phyloP scores from a whole-genome alignment of 75 land plant species.

The Azolla pinnata region DNA sequence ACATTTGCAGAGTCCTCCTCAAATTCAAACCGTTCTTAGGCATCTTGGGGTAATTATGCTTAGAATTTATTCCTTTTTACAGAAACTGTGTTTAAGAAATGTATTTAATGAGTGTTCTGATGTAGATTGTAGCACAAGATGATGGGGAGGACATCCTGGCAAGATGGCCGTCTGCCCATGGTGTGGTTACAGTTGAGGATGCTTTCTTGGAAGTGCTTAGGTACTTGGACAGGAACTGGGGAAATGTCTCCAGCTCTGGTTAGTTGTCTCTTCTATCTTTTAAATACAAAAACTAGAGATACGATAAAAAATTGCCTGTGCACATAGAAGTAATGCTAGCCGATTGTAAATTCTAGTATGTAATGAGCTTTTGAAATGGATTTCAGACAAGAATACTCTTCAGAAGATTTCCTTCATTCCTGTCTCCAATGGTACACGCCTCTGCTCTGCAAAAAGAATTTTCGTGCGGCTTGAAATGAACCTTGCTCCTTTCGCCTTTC shows the following conservation, averaged over 20 bases:
- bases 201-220: conserved; percentile 67
- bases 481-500: conserved; percentile 81
- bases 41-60: conserved; percentile 74
- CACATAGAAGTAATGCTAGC: too few species aligned
- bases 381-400: conserved; percentile 57
- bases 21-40: conserved; percentile 55
- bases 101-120: neutral
- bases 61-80: neutral
- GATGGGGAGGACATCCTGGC: conserved; percentile 90
- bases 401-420: conserved; percentile 64
- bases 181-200: conserved; percentile 61
- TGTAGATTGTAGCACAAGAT: conserved; percentile 59
- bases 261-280: neutral
- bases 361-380: too few species aligned
- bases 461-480: conserved; percentile 61
- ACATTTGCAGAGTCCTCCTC: conserved; percentile 75
- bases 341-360: too few species aligned
- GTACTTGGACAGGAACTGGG: conserved; percentile 65
- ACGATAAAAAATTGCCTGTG: too few species aligned
- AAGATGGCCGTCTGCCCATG: conserved; percentile 69
- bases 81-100: neutral
- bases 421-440: conserved; percentile 88
- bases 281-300: too few species aligned
- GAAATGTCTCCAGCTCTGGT: conserved; percentile 70
- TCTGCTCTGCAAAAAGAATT: conserved; percentile 55